Conservation (phyloP, 2,329 filamentous ascomycete species). For the Blastomyces silverae region DNA sequence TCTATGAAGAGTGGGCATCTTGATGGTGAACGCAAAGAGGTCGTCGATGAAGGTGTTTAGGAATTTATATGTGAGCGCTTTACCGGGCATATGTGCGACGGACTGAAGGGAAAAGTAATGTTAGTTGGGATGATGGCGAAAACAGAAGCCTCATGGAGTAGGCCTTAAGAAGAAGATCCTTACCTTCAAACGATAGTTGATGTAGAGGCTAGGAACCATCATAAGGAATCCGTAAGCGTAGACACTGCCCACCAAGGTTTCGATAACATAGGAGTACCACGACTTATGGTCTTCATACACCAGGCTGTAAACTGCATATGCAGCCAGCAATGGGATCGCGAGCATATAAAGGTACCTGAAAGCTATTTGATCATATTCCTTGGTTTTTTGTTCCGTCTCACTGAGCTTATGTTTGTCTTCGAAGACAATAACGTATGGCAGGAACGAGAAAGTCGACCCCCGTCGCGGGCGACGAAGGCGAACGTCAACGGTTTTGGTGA, state of each 20-base stretch:
- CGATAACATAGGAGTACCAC: conserved; percentile 95
- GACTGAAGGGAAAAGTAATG: conserved; percentile 34
- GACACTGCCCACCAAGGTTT: conserved; percentile 88
- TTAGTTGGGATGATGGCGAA: conserved; percentile 6
- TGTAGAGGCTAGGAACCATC: conserved; percentile 97
- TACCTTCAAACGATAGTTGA: conserved; percentile 95
- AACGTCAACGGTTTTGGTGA: conserved; percentile 91
- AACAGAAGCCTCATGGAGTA: not conserved
- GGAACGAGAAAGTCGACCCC: conserved; percentile 61
- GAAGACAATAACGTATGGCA: conserved; percentile 76
- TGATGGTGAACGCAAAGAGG: conserved; percentile 97
- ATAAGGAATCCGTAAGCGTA: conserved; percentile 98
- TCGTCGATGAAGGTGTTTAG: conserved; percentile 99
- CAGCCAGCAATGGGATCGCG: conserved; percentile 79
- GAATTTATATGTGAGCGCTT: conserved; percentile 97
- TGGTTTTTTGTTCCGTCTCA: conserved; percentile 93
- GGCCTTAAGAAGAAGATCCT: conserved; percentile 14
- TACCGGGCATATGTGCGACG: conserved; percentile 93
- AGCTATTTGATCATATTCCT: conserved; percentile 96
- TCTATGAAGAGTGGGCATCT: conserved; percentile 93
- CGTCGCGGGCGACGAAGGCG: conserved; percentile 63
- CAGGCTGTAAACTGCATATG: conserved; percentile 85
- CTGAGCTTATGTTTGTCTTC: conserved; percentile 96
- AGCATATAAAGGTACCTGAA: conserved; percentile 95
- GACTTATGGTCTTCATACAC: conserved; percentile 93